phyloP scores from a whole-genome alignment of 441 rosid species.

The Flueggea neowawraea region DNA sequence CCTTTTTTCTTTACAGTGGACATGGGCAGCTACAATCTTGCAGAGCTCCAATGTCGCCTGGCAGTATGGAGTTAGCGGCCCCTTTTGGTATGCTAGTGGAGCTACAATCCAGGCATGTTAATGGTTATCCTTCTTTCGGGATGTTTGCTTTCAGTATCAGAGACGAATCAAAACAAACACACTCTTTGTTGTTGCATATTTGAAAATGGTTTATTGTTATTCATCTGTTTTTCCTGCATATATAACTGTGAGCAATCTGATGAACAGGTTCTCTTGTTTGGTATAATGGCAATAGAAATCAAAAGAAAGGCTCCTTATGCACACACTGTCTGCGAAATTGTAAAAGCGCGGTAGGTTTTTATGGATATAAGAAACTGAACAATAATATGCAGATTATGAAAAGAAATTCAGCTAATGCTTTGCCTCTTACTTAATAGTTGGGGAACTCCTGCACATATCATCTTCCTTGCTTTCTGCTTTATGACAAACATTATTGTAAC shows the following conservation, averaged over 20 bases:
- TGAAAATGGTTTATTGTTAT: too few relatives aligned
- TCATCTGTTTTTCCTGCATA: too few relatives aligned
- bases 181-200: too few relatives aligned
- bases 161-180: too few relatives aligned
- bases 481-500: slow-evolving; percentile 77
- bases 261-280: slow-evolving; percentile 75
- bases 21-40: slow-evolving; percentile 93
- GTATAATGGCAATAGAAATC: slow-evolving; percentile 94
- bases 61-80: slow-evolving; percentile 92
- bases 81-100: slow-evolving; percentile 98
- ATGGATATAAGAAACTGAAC: neutral
- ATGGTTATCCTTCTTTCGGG: neutral
- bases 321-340: slow-evolving; percentile 92
- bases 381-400: neutral
- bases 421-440: slow-evolving; percentile 45
- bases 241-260: too few relatives aligned
- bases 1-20: slow-evolving; percentile 53
- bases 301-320: slow-evolving; percentile 95
- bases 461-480: slow-evolving; percentile 81
- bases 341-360: slow-evolving; percentile 71
- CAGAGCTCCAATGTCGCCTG: slow-evolving; percentile 98
- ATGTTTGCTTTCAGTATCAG: neutral
- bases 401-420: neutral
- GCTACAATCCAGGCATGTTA: slow-evolving; percentile 75
- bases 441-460: slow-evolving; percentile 84